A percentile compares a stretch with the other conserved stretches of the same genome.
These are phyloP conservation scores for Coprinopsis strossmayeri DNA, from an alignment of 768 basidiomycete species.

Conservation along the genomic window DNA sequence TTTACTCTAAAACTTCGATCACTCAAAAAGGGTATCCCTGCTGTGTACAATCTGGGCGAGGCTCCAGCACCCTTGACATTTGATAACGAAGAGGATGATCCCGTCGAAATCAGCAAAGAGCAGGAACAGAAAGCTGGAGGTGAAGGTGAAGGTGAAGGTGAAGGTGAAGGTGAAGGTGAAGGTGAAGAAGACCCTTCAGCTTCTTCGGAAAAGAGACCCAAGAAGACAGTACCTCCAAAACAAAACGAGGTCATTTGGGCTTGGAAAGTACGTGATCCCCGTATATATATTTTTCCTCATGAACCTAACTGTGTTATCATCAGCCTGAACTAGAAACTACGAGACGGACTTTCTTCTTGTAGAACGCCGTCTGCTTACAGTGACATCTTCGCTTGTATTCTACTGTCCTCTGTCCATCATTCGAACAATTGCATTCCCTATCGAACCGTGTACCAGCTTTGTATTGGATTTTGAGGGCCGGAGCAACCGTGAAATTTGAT, in stretches of 20 bases:
- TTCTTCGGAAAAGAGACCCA: conserved; percentile 12
- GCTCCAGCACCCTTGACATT: conserved; percentile 50
- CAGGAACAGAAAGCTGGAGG: conserved; percentile 27
- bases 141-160: conserved; percentile 16
- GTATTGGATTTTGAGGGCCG: background rate
- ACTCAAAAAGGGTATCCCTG: conserved; percentile 83
- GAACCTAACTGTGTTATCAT: background rate
- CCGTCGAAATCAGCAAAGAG: conserved; percentile 16
- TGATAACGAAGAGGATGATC: conserved; percentile 24
- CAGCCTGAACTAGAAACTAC: conserved; percentile 93
- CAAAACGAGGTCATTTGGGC: conserved; percentile 81
- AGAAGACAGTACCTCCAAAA: conserved; percentile 47
- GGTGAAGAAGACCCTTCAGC: background rate
- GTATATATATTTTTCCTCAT: conserved; percentile 8
- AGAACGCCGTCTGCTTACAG: background rate
- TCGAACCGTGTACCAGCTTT: too few relatives aligned
- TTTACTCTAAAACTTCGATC: conserved; percentile 93
- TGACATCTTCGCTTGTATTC: background rate
- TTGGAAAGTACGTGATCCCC: conserved; percentile 68
- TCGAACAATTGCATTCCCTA: too few relatives aligned
- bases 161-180: background rate
- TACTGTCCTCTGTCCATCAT: background rate
- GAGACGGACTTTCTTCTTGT: conserved; percentile 88
- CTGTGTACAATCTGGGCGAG: conserved; percentile 65
- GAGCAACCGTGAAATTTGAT: background rate